Evolutionary conservation across 768 basidiomycete species (phyloP), one percentile per base, ranked within the genome.

Genomic region (Cubamyces lactineus): DNA sequence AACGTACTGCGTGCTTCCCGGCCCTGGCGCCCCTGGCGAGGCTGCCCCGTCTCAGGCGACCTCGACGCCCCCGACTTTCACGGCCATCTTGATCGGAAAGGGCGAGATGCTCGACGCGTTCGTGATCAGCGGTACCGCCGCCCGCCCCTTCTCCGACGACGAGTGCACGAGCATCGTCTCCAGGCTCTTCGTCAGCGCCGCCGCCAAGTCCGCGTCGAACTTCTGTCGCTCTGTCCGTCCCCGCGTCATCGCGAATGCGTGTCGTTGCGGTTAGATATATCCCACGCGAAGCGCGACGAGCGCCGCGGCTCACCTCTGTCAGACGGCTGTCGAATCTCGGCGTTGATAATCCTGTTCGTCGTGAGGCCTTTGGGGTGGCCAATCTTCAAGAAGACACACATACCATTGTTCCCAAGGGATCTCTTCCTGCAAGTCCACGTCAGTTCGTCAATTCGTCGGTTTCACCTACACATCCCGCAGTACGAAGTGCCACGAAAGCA

Each of bases 351-450:
- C 91, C 92, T 93, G 69, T 38, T 13, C 9, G 4, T 24, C 2
- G n/a, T 48, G 23, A 56, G 46, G n/a, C 26, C 26, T 34, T 41
- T 26, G 16, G 19, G 47, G 45, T 41, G 47, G 2, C 23, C 13
- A 58, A 76, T 17, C 40, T 2, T 19, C 16, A 5, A 28, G 24
- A 23, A 43, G 23, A 42, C 0, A 24, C 15, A 59, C 78, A 6
- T 13, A 91, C 92, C 92, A 94, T 74, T 91, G 86, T 71, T 94
- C 92, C 92, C 92, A 94, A 54, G 91, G 85, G 15, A 92, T 84
- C 24, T 93, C 90, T 70, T 94, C 92, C 75, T 94, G 66, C 3
- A 12, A 57, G 13, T 6, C 11, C 9, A 21, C 30, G 42, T 55
- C 51, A 46, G 55, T 38, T 19, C 34, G 42, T 55, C 51, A 46